Evolutionary conservation across 495 filamentous ascomycete genomes (phyloP), one percentile per base, ranked within the genome.

Genomic region (Tricharina praecox): DNA sequence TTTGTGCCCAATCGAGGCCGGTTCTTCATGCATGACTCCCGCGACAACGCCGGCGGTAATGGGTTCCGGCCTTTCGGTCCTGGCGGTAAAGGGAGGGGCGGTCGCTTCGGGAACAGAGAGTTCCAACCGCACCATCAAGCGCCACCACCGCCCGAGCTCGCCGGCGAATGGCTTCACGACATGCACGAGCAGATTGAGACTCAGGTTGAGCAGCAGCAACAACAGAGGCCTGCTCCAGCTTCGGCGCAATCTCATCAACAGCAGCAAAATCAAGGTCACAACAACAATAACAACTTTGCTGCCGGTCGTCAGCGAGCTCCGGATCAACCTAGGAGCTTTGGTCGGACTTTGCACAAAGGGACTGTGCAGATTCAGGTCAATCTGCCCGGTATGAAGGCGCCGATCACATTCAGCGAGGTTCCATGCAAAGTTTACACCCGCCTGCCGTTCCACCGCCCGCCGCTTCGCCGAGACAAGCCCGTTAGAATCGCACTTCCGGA

Each of bases 11-110:
- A 92, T 56, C 73, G 92, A 42, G 90, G 90, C 20, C 80, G 78
- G 45, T 97, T 97, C 69, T 97, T 95, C 68, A 78, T 96, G 69
- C 90, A 97, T 63, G 90, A 97, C 61, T 85, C 93, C 54, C 74
- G 87, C 50, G 76, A 82, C 43, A 81, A 80, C 26, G 71, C 79
- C 18, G 78, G 77, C 41, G 70, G 77, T 21, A 90, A 87, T 59
- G 79, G 79, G 32, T 83, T 83, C 52, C 69, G 79, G 41, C 78
- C 78, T 35, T 85, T 77, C 60, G 73, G 75, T 10, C 67, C 76
- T 59, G 70, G 75, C 13, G 64, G 68, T 41, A 71, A 78, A 48
- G 73, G 70, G 19, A 60, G 71, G 59, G 72, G 72, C 5, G 56
- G 56, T 26, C 53, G 56, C 39, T 58, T 51, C 24, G 45, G 54